These are phyloP conservation scores for Ustilago vetiveriae DNA, from an alignment of 1,284 basidiomycete species.

Conservation along the genomic window DNA sequence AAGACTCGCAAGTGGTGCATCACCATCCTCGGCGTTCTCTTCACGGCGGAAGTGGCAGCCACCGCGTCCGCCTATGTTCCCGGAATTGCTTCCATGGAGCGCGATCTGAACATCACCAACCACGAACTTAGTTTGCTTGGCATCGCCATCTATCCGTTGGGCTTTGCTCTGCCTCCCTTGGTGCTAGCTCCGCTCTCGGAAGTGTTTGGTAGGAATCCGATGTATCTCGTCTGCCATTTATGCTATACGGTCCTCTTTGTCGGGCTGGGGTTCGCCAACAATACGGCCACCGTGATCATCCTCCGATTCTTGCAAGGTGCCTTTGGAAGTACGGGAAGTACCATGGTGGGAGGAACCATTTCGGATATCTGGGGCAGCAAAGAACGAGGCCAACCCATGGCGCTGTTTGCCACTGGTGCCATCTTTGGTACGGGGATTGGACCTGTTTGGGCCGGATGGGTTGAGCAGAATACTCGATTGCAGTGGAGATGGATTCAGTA, in stretches of 20 bases:
- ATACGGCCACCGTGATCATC: slow-evolving; percentile 77
- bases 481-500: slow-evolving; percentile 85
- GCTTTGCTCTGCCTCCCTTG: slow-evolving; percentile 77
- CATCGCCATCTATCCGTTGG: slow-evolving; percentile 71
- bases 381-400: slow-evolving; percentile 75
- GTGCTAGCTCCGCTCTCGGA: slow-evolving; percentile 76
- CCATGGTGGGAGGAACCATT: slow-evolving; percentile 80
- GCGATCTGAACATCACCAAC: slow-evolving; percentile 74
- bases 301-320: slow-evolving; percentile 76
- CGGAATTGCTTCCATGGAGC: slow-evolving; percentile 74
- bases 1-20: slow-evolving; percentile 73
- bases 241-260: slow-evolving; percentile 68
- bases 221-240: slow-evolving; percentile 75
- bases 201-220: slow-evolving; percentile 77
- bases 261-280: slow-evolving; percentile 69
- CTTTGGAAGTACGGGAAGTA: slow-evolving; percentile 74
- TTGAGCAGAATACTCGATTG: slow-evolving; percentile 74
- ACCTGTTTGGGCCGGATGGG: slow-evolving; percentile 76
- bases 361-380: slow-evolving; percentile 67
- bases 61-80: slow-evolving; percentile 71
- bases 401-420: slow-evolving; percentile 47
- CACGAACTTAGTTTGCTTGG: slow-evolving; percentile 74
- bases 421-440: slow-evolving; percentile 75
- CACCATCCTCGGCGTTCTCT: slow-evolving; percentile 73
- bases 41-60: slow-evolving; percentile 71